Evolutionary conservation across 129 eudicot genomes (phyloP), one percentile per base, ranked within the genome.

Genomic region (Gnaphalium uliginosum): DNA sequence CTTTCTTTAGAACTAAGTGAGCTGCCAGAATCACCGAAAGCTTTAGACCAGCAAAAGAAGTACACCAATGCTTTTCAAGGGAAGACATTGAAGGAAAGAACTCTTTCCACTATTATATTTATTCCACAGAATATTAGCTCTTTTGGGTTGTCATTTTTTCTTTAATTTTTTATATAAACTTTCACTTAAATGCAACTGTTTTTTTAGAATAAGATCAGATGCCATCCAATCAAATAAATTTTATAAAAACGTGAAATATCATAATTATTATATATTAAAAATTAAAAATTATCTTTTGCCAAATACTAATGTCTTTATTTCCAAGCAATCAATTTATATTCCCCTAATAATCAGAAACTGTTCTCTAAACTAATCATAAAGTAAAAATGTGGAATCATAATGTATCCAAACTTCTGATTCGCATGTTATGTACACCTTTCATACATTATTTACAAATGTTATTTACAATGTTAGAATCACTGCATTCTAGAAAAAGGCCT

Each of bases 1-100:
- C 54, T 53, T 50, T 23, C 81, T 77, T 77, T 77, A 68, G 75
- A 57, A 50, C 69, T 60, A 46, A 33, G 41, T 60, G 73, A 68
- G 79, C 72, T 76, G 79, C 79, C 65, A 72, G 78, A 71, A 79
- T 71, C 82, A 79, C 82, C 78, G 73, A 79, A 79, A 79, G 82
- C 68, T 64, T 74, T 41, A 22, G 64, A 41, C 50, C 60, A 54
- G 21, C 48, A 35, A 33, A 63, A 66, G 46, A 66, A 22, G 48
- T 66, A 66, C 70, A 46, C 53, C 53, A 46, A 13, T 46, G 17
- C 53, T 46, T 46, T 46, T 46, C 53, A 2, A 14, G 53, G 53
- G 53, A 46, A 46, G 53, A 5, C n/a, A 46, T 46, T 46, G 18
- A 46, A 46, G 53, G 4, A 46, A 46, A 46, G 53, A 46, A 46